Conservation (phyloP, 805 yeast genomes). For the Soucietia sequanensis region DNA sequence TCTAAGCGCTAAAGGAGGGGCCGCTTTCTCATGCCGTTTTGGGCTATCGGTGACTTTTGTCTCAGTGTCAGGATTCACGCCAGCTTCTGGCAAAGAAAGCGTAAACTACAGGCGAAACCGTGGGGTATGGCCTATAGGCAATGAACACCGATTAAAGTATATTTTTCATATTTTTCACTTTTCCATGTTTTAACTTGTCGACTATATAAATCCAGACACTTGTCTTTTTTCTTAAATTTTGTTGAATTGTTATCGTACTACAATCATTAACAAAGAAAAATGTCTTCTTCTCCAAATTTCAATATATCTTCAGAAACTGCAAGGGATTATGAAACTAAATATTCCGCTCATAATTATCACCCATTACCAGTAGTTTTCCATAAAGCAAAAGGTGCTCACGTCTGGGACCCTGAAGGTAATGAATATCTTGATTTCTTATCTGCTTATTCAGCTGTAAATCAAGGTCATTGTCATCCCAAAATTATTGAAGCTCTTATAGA, state of each 20-base stretch:
- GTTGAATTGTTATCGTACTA: not conserved
- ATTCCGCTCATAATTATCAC: slow-evolving; percentile 96
- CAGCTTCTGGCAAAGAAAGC: too few species aligned
- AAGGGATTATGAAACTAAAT: slow-evolving; percentile 64
- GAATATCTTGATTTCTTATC: slow-evolving; percentile 90
- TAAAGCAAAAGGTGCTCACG: slow-evolving; percentile 85
- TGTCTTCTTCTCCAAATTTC: slow-evolving; percentile 34
- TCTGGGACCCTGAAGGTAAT: slow-evolving; percentile 98
- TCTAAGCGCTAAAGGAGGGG: too few species aligned
- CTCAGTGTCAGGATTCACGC: too few species aligned
- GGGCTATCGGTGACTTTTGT: too few species aligned
- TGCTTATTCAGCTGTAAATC: slow-evolving; percentile 96
- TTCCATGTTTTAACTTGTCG: not conserved
- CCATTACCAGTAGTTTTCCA: slow-evolving; percentile 94
- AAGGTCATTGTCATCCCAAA: slow-evolving; percentile 97
- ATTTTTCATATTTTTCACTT: not conserved
- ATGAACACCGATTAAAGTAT: slow-evolving; percentile 15
- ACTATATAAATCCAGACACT: not conserved
- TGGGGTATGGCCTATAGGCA: slow-evolving; percentile 14
- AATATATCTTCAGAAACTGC: slow-evolving; percentile 65
- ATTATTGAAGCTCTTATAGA: slow-evolving; percentile 81
- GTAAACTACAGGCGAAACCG: slow-evolving; percentile 1
- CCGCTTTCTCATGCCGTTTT: too few species aligned
- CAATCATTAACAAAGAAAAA: slow-evolving; percentile 6
- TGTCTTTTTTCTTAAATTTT: too few species aligned